Evolutionary conservation across 2,329 filamentous ascomycete genomes (phyloP).

Genomic region (Coniochaeta sp.): DNA sequence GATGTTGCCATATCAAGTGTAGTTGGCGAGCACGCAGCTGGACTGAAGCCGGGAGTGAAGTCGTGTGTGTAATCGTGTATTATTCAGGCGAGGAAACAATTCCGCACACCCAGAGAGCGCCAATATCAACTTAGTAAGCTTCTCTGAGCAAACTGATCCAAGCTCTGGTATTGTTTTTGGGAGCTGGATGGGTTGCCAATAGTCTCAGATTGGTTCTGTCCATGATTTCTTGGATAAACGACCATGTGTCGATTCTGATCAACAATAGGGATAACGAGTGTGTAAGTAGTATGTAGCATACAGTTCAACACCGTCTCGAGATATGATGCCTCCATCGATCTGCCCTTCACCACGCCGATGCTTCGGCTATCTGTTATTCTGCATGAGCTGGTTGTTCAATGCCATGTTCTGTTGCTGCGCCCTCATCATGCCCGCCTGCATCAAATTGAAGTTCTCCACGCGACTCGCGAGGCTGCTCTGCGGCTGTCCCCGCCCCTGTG

Average conservation of each 20-base stretch:
- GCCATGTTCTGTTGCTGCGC: background rate
- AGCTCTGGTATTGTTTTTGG: no score
- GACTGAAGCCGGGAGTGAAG: background rate
- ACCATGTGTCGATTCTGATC: no score
- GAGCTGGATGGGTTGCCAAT: no score
- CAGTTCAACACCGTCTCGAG: no score
- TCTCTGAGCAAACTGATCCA: background rate
- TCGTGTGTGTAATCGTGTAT: background rate
- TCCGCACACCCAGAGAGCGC: background rate
- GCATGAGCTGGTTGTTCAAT: background rate
- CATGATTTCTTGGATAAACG: no score
- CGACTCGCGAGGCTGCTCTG: background rate
- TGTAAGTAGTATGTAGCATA: no score
- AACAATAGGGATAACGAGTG: background rate
- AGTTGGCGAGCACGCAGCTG: background rate
- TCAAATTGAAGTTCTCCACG: background rate
- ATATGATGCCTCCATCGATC: no score
- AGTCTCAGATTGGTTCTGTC: no score
- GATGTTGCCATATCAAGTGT: no score
- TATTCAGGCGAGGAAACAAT: background rate
- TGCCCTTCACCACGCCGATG: background rate
- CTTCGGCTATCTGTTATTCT: background rate
- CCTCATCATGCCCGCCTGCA: background rate
- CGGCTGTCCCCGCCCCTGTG: background rate
- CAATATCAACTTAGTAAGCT: background rate